Conservation (phyloP, 2,329 filamentous ascomycete genomes). For the Aspergillus terreus region DNA sequence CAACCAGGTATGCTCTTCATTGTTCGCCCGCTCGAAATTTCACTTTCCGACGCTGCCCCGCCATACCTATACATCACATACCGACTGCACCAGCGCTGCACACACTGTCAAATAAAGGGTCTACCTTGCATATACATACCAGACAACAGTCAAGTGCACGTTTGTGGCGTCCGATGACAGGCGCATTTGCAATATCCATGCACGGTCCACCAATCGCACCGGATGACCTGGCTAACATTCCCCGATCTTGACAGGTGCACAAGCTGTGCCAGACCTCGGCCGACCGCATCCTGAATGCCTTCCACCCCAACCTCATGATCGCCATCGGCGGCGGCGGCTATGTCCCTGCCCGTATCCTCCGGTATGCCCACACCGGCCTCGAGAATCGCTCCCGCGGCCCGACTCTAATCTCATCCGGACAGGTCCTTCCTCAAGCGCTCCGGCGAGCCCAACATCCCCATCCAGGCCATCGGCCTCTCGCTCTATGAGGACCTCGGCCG, state of each 20-base stretch:
- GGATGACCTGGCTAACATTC: background rate
- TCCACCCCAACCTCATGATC: constrained; percentile 95
- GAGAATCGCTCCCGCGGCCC: background rate
- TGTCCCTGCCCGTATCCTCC: constrained; percentile 92
- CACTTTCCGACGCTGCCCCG: background rate
- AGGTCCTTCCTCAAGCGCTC: constrained; percentile 88
- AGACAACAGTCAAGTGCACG: background rate
- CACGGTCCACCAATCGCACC: background rate
- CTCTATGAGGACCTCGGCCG: constrained; percentile 82
- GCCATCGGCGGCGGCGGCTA: constrained; percentile 97
- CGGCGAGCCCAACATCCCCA: constrained; percentile 89
- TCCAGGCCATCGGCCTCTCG: constrained; percentile 96
- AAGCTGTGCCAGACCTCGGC: constrained; percentile 91
- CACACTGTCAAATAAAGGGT: no score
- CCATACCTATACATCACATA: background rate
- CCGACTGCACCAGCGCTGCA: constrained; percentile 1
- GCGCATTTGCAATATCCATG: background rate
- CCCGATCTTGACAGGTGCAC: constrained; percentile 66
- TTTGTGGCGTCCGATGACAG: background rate
- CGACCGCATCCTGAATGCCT: constrained; percentile 72
- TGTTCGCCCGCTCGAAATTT: background rate
- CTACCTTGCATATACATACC: background rate
- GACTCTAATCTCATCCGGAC: constrained; percentile 8
- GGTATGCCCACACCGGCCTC: constrained; percentile 42
- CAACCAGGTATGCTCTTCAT: constrained; percentile 66